Evolutionary conservation across 371 early-diverging fungal species (phyloP).

Genomic region (Mortierella sp.): DNA sequence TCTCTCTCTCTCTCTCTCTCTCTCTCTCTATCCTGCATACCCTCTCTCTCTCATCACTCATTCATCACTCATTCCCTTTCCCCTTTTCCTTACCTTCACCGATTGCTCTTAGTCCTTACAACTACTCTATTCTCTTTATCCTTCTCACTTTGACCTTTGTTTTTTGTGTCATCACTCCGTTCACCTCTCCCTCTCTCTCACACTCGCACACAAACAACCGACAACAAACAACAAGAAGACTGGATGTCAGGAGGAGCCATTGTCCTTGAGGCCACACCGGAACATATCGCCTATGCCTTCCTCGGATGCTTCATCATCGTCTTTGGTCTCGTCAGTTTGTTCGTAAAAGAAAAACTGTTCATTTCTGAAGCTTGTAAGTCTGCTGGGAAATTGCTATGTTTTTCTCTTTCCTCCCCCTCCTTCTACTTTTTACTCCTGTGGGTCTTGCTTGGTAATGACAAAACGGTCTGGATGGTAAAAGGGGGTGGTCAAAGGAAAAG

Average conservation of each 20-base stretch:
- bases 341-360: slow-evolving; percentile 91
- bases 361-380: slow-evolving; percentile 89
- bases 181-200: background rate
- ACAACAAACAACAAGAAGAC: background rate
- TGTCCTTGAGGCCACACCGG: slow-evolving; percentile 34
- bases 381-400: background rate
- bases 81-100: background rate
- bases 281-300: slow-evolving; percentile 56
- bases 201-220: background rate
- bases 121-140: background rate
- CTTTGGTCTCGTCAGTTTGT: slow-evolving; percentile 91
- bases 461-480: background rate
- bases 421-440: background rate
- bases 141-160: background rate
- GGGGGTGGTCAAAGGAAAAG: background rate
- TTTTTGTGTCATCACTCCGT: background rate
- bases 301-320: slow-evolving; percentile 89
- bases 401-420: background rate
- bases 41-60: background rate
- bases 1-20: too few species aligned
- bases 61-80: too few species aligned
- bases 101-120: background rate
- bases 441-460: background rate
- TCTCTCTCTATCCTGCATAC: background rate
- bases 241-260: slow-evolving; percentile 10